Base-by-base conservation (phyloP, 306 rosid genomes). In the Spatholobus suberectus region DNA sequence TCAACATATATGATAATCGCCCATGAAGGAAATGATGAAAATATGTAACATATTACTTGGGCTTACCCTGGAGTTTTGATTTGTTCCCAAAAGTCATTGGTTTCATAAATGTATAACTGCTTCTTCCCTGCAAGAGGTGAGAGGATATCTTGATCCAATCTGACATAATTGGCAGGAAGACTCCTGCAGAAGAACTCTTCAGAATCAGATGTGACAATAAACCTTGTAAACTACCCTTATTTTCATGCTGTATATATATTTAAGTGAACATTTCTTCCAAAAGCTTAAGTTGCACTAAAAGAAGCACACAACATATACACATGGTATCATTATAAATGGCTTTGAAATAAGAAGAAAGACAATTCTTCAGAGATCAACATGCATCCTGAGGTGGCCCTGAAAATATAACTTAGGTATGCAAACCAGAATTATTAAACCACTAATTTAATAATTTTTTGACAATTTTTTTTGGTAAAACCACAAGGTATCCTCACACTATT, bases 91-190 rank as follows among this genome's bases (percentile, higher is more conserved):
- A 91, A 94, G 85, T 94, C 97, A 88, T 7, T 78, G 61, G 94
- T 91, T 88, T 96, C 98, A 66, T 96, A 89, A 15, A 97, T 91
- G 63, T 90, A 94, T 32, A 96, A 88, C 84, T 94, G 94, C 69
- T 94, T 91, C 92, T 96, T 96, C 79, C 99, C 99, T 0, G 99
- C 99, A 68, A 96, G 90, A 78, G 99, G 98, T 59, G 99, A 88
- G 78, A 96, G 90, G 80, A 96, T 96, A 85, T 96, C 98, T 91
- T 96, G 99, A 90, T 96, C 99, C 89, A 96, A 72, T 86, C 99
- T 89, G 81, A 94, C 98, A 79, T 85, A 96, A 88, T 88, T 88
- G 18, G 94, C 54, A 7, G 96, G 89, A 79, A 81, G 87, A 62
- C 66, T 93, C 96, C 99, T 96, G 89, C 37, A 26, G 32, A 73